phyloP scores from a whole-genome alignment of 805 yeast genomes.

The Cyberlindnera suaveolens region DNA sequence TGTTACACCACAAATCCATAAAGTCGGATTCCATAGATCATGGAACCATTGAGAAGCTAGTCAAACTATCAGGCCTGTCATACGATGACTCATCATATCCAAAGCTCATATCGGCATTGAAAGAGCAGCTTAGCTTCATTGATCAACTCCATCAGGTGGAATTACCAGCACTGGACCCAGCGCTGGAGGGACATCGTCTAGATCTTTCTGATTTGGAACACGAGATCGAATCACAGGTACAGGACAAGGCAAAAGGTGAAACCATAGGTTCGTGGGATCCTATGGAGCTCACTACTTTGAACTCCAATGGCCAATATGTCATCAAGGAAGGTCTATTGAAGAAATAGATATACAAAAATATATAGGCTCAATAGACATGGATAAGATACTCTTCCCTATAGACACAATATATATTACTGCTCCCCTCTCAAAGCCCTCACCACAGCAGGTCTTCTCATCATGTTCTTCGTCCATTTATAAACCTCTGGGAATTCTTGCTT shows the following conservation, averaged over 20 bases:
- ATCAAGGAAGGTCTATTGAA: conserved; percentile 42
- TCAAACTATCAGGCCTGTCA: conserved; percentile 46
- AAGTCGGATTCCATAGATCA: conserved; percentile 8
- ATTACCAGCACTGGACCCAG: conserved; percentile 17
- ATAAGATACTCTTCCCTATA: neutral
- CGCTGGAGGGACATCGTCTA: conserved; percentile 25
- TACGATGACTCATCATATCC: conserved; percentile 24
- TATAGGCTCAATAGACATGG: neutral
- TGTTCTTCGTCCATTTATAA: conserved; percentile 89
- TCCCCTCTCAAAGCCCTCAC: conserved; percentile 79
- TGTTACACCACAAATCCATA: conserved; percentile 18
- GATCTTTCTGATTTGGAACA: conserved; percentile 27
- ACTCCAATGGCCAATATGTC: conserved; percentile 34
- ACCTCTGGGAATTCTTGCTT: conserved; percentile 90
- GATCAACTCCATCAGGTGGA: conserved; percentile 34
- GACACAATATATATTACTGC: conserved; percentile 13
- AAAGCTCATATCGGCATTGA: conserved; percentile 29
- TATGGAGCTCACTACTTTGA: conserved; percentile 26
- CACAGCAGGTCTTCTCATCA: conserved; percentile 95
- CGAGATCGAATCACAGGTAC: conserved; percentile 20
- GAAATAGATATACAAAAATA: conserved; percentile 3
- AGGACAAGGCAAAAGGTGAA: conserved; percentile 35
- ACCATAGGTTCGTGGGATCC: conserved; percentile 36
- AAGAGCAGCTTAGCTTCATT: conserved; percentile 45
- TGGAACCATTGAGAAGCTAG: conserved; percentile 26